Conservation (phyloP, 164 flowering plant genomes). For the Magnolia sinica region DNA sequence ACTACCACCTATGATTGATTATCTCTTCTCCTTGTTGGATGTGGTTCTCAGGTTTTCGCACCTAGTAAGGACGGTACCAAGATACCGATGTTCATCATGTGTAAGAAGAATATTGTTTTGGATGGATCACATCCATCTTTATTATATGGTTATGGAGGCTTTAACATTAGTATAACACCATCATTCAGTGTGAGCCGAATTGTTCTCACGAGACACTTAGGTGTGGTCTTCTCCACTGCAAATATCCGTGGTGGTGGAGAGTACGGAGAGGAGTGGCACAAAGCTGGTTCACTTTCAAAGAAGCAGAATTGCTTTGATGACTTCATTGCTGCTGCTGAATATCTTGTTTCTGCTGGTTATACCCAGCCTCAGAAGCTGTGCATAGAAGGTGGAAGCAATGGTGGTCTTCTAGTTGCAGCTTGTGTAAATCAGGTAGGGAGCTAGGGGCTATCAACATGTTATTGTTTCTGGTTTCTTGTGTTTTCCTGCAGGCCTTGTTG, state of each 20-base stretch:
- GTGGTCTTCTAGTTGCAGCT: slow-evolving; percentile 93
- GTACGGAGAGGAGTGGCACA: slow-evolving; percentile 99
- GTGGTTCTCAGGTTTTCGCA: slow-evolving; percentile 62
- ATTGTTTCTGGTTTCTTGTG: not conserved
- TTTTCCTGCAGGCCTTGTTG: not conserved
- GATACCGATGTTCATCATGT: slow-evolving; percentile 85
- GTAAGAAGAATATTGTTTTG: slow-evolving; percentile 59
- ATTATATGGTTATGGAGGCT: slow-evolving; percentile 95
- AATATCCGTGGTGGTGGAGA: slow-evolving; percentile 99
- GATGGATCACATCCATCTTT: slow-evolving; percentile 95
- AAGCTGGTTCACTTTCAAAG: slow-evolving; percentile 80
- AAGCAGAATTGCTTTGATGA: slow-evolving; percentile 99
- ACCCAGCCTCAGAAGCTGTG: slow-evolving; percentile 77
- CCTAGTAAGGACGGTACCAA: slow-evolving; percentile 90
- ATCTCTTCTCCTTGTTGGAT: not conserved
- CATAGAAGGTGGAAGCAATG: slow-evolving; percentile 99
- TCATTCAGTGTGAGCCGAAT: slow-evolving; percentile 67
- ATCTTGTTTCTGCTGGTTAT: slow-evolving; percentile 84
- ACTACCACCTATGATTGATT: not conserved
- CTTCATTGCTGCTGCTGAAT: slow-evolving; percentile 84
- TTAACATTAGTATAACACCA: slow-evolving; percentile 88
- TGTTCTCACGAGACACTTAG: slow-evolving; percentile 71
- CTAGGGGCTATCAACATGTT: not conserved
- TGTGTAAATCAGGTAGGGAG: slow-evolving; percentile 83
- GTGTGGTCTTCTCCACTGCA: slow-evolving; percentile 77